Conservation (phyloP, 768 basidiomycete genomes). For the Agaricus sinodeliciosus region DNA sequence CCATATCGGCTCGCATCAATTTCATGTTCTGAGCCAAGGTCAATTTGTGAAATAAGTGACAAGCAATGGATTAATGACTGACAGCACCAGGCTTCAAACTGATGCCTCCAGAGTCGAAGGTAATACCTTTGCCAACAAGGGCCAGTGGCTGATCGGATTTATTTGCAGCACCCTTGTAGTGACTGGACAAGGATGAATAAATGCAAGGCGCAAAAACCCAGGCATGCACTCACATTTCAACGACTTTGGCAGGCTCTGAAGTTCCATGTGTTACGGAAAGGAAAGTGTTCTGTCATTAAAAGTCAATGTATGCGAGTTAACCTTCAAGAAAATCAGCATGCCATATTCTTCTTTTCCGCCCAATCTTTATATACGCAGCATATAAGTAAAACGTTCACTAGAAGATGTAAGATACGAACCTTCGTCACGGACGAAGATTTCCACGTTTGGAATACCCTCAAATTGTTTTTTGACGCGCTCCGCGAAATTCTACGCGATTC, state of each 20-base stretch:
- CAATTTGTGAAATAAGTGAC: neutral
- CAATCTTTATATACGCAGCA: conserved; percentile 41
- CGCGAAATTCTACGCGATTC: conserved; percentile 46
- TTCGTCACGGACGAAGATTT: conserved; percentile 67
- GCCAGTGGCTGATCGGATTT: conserved; percentile 56
- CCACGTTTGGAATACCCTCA: conserved; percentile 55
- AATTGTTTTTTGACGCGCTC: conserved; percentile 68
- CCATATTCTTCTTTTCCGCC: conserved; percentile 84
- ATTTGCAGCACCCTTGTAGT: conserved; percentile 71
- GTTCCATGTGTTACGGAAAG: conserved; percentile 83
- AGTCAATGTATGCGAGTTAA: neutral
- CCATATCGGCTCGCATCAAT: conserved; percentile 85
- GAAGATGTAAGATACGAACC: conserved; percentile 31
- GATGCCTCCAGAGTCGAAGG: conserved; percentile 87
- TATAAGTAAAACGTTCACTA: neutral
- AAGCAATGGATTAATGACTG: conserved; percentile 17
- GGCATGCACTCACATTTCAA: conserved; percentile 59
- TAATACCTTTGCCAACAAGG: conserved; percentile 85
- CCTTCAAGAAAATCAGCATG: conserved; percentile 16
- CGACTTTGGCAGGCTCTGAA: conserved; percentile 76
- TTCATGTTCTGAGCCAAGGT: conserved; percentile 58
- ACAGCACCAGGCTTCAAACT: conserved; percentile 73
- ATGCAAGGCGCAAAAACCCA: neutral
- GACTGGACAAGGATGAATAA: conserved; percentile 31
- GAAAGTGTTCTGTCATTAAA: conserved; percentile 60